Base-by-base conservation (phyloP, 78 protist genomes). In the Cavenderia fasciculata region DNA sequence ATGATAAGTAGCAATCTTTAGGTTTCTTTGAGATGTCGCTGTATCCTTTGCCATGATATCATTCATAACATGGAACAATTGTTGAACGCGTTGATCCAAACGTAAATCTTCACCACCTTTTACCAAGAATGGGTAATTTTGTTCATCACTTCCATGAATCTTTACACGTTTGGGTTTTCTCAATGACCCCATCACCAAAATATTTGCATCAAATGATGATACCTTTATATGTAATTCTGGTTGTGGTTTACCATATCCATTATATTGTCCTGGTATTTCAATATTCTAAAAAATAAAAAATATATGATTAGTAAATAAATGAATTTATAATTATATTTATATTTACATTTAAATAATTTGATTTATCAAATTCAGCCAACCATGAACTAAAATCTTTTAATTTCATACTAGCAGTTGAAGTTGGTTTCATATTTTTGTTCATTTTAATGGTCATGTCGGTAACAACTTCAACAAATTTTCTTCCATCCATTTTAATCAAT, bases 91-190 rank as follows among this genome's bases (percentile, higher is more conserved):
- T 92, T 96, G 97, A 71, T 97, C 99, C 23, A 89, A 63, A 11
- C 99, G 90, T 25, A 97, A 44, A 74, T 96, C 98, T 65, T 97
- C 99, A 43, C 99, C 99, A 46, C 97, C 98, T 93, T 97, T 97
- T 44, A 96, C 97, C 4, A 97, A 85, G 73, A 85, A 94, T 56
- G 63, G 74, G 65, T 88, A 46, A 34, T 91, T 97, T 2, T 33
- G 11, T 86, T 86, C 98, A 57, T 97, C 98, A 19, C 59, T 88
- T 12, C 97, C 94, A 27, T 51, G 90, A 16, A 97, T 44, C 19
- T 41, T 66, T 0, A 96, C 16, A 16, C 95, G 65, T 86, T 95
- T 97, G 3, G 99, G 99, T 56, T 65, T 65, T 8, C 97, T 78
- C 14, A 97, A 25, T 6, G 99, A 97, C 21, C 25, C 63, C 97